Conservation (phyloP, 768 basidiomycete genomes). For the Suillus lakei region DNA sequence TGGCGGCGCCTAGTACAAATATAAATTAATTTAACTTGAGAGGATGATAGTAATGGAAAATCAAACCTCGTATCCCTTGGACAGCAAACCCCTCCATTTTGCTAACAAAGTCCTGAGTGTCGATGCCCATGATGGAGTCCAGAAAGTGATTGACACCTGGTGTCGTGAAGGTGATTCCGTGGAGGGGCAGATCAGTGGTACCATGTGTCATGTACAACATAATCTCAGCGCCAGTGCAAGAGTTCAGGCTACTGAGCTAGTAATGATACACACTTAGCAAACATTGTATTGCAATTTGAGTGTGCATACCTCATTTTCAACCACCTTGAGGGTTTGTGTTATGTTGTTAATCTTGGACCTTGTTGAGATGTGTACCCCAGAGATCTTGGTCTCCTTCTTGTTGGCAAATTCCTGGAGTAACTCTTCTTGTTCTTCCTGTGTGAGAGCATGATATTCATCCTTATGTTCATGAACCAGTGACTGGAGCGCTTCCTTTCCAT, state of each 20-base stretch:
- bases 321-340: constrained; percentile 10
- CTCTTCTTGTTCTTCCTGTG: background rate
- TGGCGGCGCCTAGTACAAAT: constrained; percentile 2
- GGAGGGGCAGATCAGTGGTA: constrained; percentile 3
- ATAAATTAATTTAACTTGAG: no score
- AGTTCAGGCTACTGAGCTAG: constrained; percentile 6
- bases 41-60: background rate
- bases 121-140: constrained; percentile 1
- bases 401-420: background rate
- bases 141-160: background rate
- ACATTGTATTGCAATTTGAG: background rate
- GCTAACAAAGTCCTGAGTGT: constrained; percentile 11
- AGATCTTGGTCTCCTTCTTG: background rate
- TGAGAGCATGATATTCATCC: background rate
- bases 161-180: background rate
- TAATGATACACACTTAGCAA: background rate
- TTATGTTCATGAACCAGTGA: background rate
- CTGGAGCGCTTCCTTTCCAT: background rate
- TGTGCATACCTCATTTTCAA: constrained; percentile 13
- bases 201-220: background rate
- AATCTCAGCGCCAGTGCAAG: background rate
- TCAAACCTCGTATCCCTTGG: constrained; percentile 11
- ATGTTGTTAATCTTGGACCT: constrained; percentile 16
- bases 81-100: constrained; percentile 12
- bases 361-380: background rate